Conservation (phyloP, 1,139 yeast species). For the Hyphopichia wangnamkhiaoensis region DNA sequence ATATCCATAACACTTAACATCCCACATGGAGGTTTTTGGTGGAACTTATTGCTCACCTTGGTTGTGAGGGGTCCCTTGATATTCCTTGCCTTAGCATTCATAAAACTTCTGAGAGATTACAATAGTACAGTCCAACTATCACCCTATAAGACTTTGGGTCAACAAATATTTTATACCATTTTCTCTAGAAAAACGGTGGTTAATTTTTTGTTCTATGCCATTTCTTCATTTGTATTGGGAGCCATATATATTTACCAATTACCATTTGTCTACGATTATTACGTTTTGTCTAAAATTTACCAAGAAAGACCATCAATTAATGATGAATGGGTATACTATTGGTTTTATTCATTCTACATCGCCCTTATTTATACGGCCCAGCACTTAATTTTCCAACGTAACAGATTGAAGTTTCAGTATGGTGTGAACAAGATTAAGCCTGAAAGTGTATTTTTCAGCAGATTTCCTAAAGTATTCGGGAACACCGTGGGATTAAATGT, state of each 20-base stretch:
- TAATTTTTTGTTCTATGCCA: conserved; percentile 34
- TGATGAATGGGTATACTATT: conserved; percentile 60
- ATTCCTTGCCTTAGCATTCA: conserved; percentile 29
- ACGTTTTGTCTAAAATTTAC: conserved; percentile 46
- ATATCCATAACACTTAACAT: conserved; percentile 25
- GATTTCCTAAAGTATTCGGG: conserved; percentile 34
- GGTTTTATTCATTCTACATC: conserved; percentile 37
- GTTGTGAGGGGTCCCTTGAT: conserved; percentile 33
- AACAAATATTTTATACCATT: conserved; percentile 50
- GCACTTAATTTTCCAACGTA: conserved; percentile 61
- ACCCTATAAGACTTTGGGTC: conserved; percentile 49
- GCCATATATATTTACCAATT: conserved; percentile 31
- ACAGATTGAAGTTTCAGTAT: conserved; percentile 52
- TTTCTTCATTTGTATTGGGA: conserved; percentile 37
- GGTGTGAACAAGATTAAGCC: conserved; percentile 48
- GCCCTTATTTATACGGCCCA: conserved; percentile 53
- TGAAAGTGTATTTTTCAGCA: conserved; percentile 32
- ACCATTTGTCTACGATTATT: conserved; percentile 29
- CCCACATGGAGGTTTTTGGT: conserved; percentile 34
- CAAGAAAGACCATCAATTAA: conserved; percentile 57
- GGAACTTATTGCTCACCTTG: conserved; percentile 27
- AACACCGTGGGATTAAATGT: conserved; percentile 38
- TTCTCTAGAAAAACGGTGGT: conserved; percentile 40
- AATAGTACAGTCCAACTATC: conserved; percentile 54
- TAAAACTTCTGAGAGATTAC: conserved; percentile 51